Percentiles rank a stretch among this genome's conserved stretches.
Conservation (phyloP, 1,284 basidiomycete genomes). For the Cryptococcus hybrid region DNA sequence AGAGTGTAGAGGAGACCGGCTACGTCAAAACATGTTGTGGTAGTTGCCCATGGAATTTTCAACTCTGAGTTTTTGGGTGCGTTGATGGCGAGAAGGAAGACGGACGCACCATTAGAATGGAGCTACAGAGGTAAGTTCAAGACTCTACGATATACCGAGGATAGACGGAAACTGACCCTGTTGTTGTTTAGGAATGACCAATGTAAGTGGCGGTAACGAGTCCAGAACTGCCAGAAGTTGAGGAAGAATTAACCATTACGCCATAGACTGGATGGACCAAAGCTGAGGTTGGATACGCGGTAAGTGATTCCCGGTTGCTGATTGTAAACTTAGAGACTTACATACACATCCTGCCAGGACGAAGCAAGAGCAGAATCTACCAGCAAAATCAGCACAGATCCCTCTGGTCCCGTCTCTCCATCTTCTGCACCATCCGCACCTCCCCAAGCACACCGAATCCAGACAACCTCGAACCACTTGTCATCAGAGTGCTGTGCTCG, state of each 20-base stretch:
- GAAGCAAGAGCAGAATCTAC: slow-evolving; percentile 11
- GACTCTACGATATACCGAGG: not conserved
- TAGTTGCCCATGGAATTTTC: slow-evolving; percentile 52
- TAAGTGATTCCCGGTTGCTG: slow-evolving; percentile 10
- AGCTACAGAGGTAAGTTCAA: slow-evolving; percentile 39
- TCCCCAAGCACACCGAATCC: slow-evolving; percentile 13
- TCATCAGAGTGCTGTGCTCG: slow-evolving; percentile 35
- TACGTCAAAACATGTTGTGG: slow-evolving; percentile 31
- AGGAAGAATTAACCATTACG: not conserved
- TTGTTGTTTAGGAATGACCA: slow-evolving; percentile 47
- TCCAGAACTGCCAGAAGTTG: not conserved
- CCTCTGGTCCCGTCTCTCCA: slow-evolving; percentile 23
- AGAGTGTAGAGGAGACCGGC: slow-evolving; percentile 23
- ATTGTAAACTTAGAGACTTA: not conserved
- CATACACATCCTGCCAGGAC: slow-evolving; percentile 11
- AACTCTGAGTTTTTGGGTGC: slow-evolving; percentile 48
- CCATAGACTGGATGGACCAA: slow-evolving; percentile 53
- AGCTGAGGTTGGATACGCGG: slow-evolving; percentile 48
- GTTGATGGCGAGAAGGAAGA: slow-evolving; percentile 40
- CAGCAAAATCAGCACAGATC: slow-evolving; percentile 20
- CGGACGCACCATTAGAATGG: slow-evolving; percentile 42
- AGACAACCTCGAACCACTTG: slow-evolving; percentile 22
- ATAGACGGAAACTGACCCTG: slow-evolving; percentile 40
- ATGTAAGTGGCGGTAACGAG: slow-evolving; percentile 27
- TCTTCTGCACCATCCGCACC: slow-evolving; percentile 21